These are phyloP conservation scores for Aspergillus neotritici DNA, from an alignment of 2,329 filamentous ascomycete genomes.

Conservation along the genomic window DNA sequence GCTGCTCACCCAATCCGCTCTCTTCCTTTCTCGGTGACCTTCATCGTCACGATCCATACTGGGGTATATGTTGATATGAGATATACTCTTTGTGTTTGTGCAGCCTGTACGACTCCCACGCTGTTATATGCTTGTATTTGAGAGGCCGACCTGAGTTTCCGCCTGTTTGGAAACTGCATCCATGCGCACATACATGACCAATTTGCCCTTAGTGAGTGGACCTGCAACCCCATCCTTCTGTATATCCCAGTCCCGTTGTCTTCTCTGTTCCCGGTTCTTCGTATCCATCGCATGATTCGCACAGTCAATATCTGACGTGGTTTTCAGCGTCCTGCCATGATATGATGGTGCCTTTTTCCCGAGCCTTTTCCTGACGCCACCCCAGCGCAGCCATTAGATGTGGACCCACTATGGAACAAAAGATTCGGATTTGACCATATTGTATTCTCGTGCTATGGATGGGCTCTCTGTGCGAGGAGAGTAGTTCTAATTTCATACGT, in stretches of 20 bases:
- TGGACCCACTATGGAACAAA: conserved; percentile 22
- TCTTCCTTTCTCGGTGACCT: neutral
- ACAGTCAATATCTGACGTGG: conserved; percentile 1
- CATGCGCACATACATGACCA: no score
- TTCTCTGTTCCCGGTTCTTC: no score
- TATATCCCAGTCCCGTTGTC: no score
- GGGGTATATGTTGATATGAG: no score
- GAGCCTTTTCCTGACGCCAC: conserved; percentile 11
- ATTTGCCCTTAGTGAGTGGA: no score
- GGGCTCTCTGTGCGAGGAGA: neutral
- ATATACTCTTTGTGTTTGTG: no score
- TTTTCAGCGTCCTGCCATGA: conserved; percentile 8
- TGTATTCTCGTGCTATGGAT: conserved; percentile 11
- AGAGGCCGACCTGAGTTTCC: no score
- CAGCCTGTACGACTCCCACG: no score
- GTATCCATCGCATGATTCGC: no score
- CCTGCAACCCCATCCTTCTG: no score
- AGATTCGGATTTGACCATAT: conserved; percentile 18
- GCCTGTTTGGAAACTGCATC: no score
- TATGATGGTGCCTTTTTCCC: conserved; percentile 7
- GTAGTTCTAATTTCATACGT: conserved; percentile 3
- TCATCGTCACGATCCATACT: neutral
- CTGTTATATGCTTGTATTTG: no score
- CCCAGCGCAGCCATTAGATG: conserved; percentile 14
- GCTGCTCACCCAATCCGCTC: neutral